phyloP scores from a whole-genome alignment of 176 grass and related monocot species.

The Paspalum vaginatum region DNA sequence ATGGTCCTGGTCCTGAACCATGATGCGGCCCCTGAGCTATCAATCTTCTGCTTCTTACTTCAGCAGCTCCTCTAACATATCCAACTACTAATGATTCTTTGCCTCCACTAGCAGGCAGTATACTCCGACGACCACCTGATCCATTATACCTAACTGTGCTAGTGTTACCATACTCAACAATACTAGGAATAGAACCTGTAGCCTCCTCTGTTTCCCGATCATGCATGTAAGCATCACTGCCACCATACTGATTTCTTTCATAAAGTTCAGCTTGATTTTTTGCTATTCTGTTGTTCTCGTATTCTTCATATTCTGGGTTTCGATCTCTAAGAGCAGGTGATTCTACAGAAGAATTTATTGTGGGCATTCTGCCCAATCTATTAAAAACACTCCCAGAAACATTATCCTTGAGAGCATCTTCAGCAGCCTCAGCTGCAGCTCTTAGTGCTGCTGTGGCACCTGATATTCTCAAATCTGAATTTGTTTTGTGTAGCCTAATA shows the following conservation, averaged over 20 bases:
- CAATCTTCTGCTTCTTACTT: conserved; percentile 51
- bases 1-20: conserved; percentile 54
- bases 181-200: conserved; percentile 45
- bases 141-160: conserved; percentile 42
- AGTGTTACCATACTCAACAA: conserved; percentile 46
- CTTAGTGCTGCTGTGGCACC: conserved; percentile 59
- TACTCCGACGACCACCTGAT: conserved; percentile 45
- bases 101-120: conserved; percentile 37
- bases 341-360: conserved; percentile 30
- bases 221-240: conserved; percentile 39
- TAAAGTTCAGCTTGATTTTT: conserved; percentile 36
- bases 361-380: conserved; percentile 58
- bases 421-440: conserved; percentile 69
- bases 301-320: conserved; percentile 33
- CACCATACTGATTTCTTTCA: conserved; percentile 51
- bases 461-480: conserved; percentile 52
- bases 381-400: conserved; percentile 67
- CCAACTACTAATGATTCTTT: conserved; percentile 45
- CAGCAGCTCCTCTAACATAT: conserved; percentile 55
- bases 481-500: conserved; percentile 45
- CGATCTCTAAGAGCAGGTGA: conserved; percentile 38
- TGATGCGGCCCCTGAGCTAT: conserved; percentile 46
- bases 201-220: conserved; percentile 41
- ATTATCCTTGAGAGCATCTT: conserved; percentile 59
- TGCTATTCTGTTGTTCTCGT: conserved; percentile 28